A percentile compares a stretch with the other conserved stretches of the same genome.
These are phyloP conservation scores for Amylostereum chailletii DNA, from an alignment of 1,284 basidiomycete species.

Conservation along the genomic window DNA sequence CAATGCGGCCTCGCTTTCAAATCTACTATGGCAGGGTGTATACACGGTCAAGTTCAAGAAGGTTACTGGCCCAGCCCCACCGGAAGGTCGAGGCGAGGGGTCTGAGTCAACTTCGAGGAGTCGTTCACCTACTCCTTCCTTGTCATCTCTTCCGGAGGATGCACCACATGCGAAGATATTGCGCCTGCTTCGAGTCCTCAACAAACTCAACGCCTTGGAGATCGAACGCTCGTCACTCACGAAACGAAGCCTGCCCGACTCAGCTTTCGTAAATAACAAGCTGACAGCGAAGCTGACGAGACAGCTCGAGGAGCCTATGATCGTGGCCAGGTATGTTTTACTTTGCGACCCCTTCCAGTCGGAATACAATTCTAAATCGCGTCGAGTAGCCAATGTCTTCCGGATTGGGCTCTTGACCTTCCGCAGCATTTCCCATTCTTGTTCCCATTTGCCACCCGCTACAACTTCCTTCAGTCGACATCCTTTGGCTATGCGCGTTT, in stretches of 20 bases:
- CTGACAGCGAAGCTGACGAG: constrained; percentile 96
- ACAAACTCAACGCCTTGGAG: constrained; percentile 67
- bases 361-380: background rate
- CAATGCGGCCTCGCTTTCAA: constrained; percentile 45
- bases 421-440: constrained; percentile 95
- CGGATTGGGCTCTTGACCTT: constrained; percentile 93
- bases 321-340: constrained; percentile 77
- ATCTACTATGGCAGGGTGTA: constrained; percentile 81
- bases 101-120: constrained; percentile 28
- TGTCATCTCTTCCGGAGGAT: constrained; percentile 78
- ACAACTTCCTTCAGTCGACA: constrained; percentile 93
- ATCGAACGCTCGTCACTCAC: constrained; percentile 43
- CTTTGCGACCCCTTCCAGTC: background rate
- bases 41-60: constrained; percentile 93
- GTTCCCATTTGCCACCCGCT: constrained; percentile 96
- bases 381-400: constrained; percentile 73
- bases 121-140: constrained; percentile 51
- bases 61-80: constrained; percentile 72
- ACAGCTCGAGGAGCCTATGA: constrained; percentile 97
- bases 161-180: constrained; percentile 87
- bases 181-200: constrained; percentile 81
- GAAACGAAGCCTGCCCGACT: constrained; percentile 56
- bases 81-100: constrained; percentile 42
- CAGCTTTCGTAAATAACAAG: constrained; percentile 95
- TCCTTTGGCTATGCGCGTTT: constrained; percentile 95